Conservation (phyloP, 768 basidiomycete genomes). For the Butyriboletus loyo region DNA sequence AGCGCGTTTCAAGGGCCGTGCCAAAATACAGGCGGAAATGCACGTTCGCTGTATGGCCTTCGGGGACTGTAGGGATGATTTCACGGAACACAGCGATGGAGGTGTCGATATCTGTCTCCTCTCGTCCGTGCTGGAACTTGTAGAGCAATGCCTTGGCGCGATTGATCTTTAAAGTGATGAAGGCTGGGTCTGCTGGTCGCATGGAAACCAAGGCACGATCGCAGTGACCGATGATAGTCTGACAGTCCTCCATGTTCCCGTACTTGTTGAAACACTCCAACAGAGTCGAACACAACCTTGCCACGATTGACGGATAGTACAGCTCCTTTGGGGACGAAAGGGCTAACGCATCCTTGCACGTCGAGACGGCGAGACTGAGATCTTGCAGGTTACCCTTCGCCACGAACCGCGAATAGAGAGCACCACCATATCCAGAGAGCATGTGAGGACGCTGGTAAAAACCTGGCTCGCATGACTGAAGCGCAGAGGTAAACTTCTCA, state of each 20-base stretch:
- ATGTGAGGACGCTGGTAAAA: constrained; percentile 2
- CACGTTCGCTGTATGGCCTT: constrained; percentile 11
- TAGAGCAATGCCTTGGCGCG: constrained; percentile 18
- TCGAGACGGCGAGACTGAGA: constrained; percentile 11
- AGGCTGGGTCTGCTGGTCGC: background rate
- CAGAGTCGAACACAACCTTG: constrained; percentile 2
- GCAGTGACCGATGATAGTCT: constrained; percentile 19
- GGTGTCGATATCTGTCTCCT: constrained; percentile 3
- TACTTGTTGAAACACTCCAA: constrained; percentile 7
- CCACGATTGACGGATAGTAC: constrained; percentile 1
- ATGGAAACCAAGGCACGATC: constrained; percentile 13
- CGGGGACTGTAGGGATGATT: constrained; percentile 6
- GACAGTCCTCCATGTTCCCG: constrained; percentile 14
- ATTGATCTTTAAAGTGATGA: constrained; percentile 2
- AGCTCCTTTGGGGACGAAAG: background rate
- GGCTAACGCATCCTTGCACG: constrained; percentile 16
- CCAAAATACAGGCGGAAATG: constrained; percentile 11
- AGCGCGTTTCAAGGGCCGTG: constrained; percentile 19
- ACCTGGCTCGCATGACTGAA: constrained; percentile 10
- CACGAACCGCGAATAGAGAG: constrained; percentile 14
- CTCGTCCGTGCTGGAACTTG: constrained; percentile 8
- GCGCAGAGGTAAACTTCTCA: constrained; percentile 9
- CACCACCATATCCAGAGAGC: constrained; percentile 10
- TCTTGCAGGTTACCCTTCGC: constrained; percentile 14
- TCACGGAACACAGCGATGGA: constrained; percentile 14